Conservation (phyloP, 768 basidiomycete genomes). For the Cantharellus cinnabarinus region DNA sequence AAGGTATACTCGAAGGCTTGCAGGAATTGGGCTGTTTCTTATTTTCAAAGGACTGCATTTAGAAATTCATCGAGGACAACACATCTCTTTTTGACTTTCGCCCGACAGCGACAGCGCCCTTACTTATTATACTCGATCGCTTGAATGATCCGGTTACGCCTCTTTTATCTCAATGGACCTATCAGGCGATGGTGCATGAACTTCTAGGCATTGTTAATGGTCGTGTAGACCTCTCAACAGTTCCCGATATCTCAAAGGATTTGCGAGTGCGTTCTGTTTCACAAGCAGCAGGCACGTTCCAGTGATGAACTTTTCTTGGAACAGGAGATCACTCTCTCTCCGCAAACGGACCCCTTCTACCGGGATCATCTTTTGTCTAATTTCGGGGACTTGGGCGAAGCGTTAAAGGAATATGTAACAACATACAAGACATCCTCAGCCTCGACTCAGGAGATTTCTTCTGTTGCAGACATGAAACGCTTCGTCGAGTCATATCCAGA, state of each 20-base stretch:
- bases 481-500: slow-evolving; percentile 98
- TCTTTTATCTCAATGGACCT: slow-evolving; percentile 93
- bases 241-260: slow-evolving; percentile 74
- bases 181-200: slow-evolving; percentile 99
- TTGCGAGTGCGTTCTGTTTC: slow-evolving; percentile 36
- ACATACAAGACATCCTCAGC: slow-evolving; percentile 72
- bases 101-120: slow-evolving; percentile 65
- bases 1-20: slow-evolving; percentile 29
- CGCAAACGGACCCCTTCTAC: slow-evolving; percentile 86
- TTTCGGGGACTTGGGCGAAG: slow-evolving; percentile 88
- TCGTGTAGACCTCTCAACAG: slow-evolving; percentile 61
- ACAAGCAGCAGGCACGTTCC: neutral
- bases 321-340: slow-evolving; percentile 85
- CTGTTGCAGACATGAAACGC: slow-evolving; percentile 89
- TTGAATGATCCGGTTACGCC: slow-evolving; percentile 96
- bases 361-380: slow-evolving; percentile 76
- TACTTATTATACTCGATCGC: slow-evolving; percentile 83
- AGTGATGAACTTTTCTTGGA: neutral
- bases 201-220: slow-evolving; percentile 85
- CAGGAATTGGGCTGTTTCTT: neutral
- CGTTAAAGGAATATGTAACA: slow-evolving; percentile 80
- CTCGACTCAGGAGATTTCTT: slow-evolving; percentile 66
- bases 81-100: slow-evolving; percentile 81
- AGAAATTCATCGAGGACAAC: slow-evolving; percentile 70
- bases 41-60: slow-evolving; percentile 2